Percentiles rank a stretch among this genome's conserved stretches.
Evolutionary conservation across 2,329 filamentous ascomycete genomes (phyloP).

Genomic region (Cladosporium phlei): DNA sequence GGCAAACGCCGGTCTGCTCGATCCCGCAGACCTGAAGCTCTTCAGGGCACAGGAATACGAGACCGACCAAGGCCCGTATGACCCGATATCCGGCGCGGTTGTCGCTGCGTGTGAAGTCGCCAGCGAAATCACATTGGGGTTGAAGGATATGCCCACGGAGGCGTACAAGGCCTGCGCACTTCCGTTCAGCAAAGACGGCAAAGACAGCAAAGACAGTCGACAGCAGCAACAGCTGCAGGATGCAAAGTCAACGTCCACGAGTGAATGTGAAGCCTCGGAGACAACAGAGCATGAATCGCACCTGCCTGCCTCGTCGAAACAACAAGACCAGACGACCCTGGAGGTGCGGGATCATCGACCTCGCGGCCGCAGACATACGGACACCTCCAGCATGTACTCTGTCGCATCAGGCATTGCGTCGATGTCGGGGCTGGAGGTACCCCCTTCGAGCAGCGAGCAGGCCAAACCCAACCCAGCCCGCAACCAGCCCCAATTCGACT

Average conservation of each 20-base stretch:
- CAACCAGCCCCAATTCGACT: constrained; percentile 23
- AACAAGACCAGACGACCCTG: neutral
- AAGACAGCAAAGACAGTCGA: too few relatives aligned
- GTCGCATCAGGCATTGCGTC: too few relatives aligned
- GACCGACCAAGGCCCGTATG: constrained; percentile 69
- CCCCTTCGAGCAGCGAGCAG: constrained; percentile 32
- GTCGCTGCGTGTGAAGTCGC: constrained; percentile 71
- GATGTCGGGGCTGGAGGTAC: neutral
- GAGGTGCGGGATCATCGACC: too few relatives aligned
- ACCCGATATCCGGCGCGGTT: constrained; percentile 72
- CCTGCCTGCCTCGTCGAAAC: neutral
- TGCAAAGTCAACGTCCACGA: too few relatives aligned
- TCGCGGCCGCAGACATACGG: too few relatives aligned
- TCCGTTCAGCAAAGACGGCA: constrained; percentile 22
- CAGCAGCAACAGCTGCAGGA: too few relatives aligned
- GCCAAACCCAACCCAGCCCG: too few relatives aligned
- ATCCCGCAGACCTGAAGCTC: constrained; percentile 68
- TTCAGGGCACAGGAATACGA: constrained; percentile 58
- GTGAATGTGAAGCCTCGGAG: too few relatives aligned
- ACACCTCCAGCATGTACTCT: too few relatives aligned
- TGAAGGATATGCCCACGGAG: constrained; percentile 63
- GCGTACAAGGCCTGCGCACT: constrained; percentile 44
- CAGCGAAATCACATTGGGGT: constrained; percentile 70
- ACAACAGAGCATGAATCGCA: too few relatives aligned
- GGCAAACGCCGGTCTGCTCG: constrained; percentile 57